Base-by-base conservation (phyloP, 2,329 filamentous ascomycete species). In the Calonectria hongkongensis region DNA sequence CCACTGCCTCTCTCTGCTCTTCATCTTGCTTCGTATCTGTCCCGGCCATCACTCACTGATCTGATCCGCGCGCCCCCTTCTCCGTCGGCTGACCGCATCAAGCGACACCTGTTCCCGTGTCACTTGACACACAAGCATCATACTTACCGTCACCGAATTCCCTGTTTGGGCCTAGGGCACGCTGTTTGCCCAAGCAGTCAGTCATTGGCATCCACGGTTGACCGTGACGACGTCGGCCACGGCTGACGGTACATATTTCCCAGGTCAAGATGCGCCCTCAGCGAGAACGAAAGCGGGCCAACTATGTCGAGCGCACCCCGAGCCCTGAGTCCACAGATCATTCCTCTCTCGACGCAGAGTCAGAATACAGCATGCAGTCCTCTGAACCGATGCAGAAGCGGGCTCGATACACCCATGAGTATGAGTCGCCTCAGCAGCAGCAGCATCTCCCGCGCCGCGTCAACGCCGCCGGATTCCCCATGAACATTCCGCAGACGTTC, bases 231-330 rank as follows among this genome's bases (percentile, higher is more conserved):
- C 33, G 33, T 15, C 54, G n/a, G 54, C 54, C 54, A 33, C n/a
- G 41, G 48, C 33, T 41, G 64, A 45, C 33, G 36, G 9, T 41
- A 41, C 48, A 50, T 50, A 50, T 12, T 36, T 30, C 25, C 18
- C n/a, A 30, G 18, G 16, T 25, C 56, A 62, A 60, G 36, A 68
- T 68, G 66, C 30, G 54, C 4, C 66, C 66, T 21, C 51, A 62
- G 10, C 54, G 66, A 41, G 30, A 60, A 56, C 54, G 43, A 45
- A 68, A 68, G 54, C 54, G 66, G 21, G 54, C 66, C 28, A 45
- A 47, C 25, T 62, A 62, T 18, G 43, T 56, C 30, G 51, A 62
- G 47, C 47, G 33, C 39, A 67, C 27, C 30, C 43, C 54, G 12
- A 68, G 54, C 43, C 66, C 67, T 21, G 58, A 63, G 33, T 4